These are phyloP conservation scores for Phoenix dactylifera DNA, from an alignment of 176 grass and related monocot genomes.

Conservation along the genomic window DNA sequence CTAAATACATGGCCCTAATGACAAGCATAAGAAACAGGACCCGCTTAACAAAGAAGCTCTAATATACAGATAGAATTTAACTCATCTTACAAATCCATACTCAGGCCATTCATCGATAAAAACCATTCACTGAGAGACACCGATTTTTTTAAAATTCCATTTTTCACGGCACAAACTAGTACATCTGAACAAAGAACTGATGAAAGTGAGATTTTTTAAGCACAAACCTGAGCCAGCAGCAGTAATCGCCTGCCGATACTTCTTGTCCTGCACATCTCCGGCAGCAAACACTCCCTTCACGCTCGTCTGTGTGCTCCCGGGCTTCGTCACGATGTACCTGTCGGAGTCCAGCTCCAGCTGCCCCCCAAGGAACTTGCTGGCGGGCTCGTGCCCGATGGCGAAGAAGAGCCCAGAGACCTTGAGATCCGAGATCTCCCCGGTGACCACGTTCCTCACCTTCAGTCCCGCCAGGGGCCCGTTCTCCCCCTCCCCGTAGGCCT, in stretches of 20 bases:
- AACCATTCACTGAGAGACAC: too few relatives aligned
- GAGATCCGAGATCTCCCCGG: conserved; percentile 53
- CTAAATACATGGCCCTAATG: too few relatives aligned
- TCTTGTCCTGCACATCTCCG: conserved; percentile 91
- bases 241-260: conserved; percentile 85
- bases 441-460: conserved; percentile 64
- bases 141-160: too few relatives aligned
- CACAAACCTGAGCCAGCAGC: conserved; percentile 72
- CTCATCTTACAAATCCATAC: too few relatives aligned
- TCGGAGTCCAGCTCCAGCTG: conserved; percentile 83
- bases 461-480: conserved; percentile 52
- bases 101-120: too few relatives aligned
- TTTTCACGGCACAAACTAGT: too few relatives aligned
- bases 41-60: too few relatives aligned
- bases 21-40: too few relatives aligned
- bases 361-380: conserved; percentile 84
- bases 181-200: too few relatives aligned
- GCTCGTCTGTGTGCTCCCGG: conserved; percentile 68
- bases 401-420: conserved; percentile 82
- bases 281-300: conserved; percentile 89
- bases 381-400: conserved; percentile 82
- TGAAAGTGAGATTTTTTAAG: too few relatives aligned
- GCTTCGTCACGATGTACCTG: conserved; percentile 66
- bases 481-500: conserved; percentile 50
- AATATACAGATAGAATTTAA: too few relatives aligned